Evolutionary conservation across 805 yeast species (phyloP), one percentile per base, ranked within the genome.

Genomic region (Metschnikowia continentalis): DNA sequence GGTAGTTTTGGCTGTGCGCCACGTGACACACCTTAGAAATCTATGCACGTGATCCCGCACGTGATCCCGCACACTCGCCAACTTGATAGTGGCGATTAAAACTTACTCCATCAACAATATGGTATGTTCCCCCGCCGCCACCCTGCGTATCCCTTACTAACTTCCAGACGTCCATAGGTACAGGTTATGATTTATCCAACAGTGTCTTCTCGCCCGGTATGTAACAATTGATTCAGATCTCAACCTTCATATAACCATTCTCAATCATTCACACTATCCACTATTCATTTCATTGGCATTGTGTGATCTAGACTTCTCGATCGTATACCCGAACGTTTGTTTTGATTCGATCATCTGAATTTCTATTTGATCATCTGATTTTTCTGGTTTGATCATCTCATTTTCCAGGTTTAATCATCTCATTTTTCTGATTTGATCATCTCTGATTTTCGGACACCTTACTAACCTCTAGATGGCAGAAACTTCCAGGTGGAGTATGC

Each of bases 401-500:
- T 7, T 4, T 7, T 20, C 8, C 15, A 13, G 19, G 19, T 17
- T 17, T 17, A 17, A 17, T 17, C 2, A 17, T 17, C 19, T 17
- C 19, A 17, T 17, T 17, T 17, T 17, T 17, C 19, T 35, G 14
- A 19, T 36, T 19, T 5, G 23, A 36, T n/a, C 35, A 36, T 8
- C 15, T 32, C 15, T 32, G 35, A 11, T 22, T 22, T 22, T 6
- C 8, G 26, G 6, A 7, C 11, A 5, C 30, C 11, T 10, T 26
- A 39, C 42, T 39, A 39, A 39, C 42, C 6, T 39, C 3, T 20
- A 70, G 96, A 90, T 67, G 96, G 96, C 38, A 81, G 96, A 74
- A 89, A 88, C 69, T 94, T 94, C 75, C 99, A 94, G 71, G 99
- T 94, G 17, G 99, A 94, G 70, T 94, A 94, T 64, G 99, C 99